Conservation (phyloP, 768 basidiomycete species). For the Leccinum arenicola region DNA sequence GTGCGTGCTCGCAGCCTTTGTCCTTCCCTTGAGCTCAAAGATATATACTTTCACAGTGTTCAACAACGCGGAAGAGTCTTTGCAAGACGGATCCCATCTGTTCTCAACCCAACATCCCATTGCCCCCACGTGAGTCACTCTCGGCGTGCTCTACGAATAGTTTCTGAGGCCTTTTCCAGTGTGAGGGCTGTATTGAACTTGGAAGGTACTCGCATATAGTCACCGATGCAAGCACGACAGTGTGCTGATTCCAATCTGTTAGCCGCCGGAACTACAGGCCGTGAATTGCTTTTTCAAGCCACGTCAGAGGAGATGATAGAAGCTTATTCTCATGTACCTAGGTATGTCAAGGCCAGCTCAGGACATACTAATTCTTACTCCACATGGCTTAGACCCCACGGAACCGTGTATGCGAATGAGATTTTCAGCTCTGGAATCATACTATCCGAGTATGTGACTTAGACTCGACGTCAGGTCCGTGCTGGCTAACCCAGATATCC, state of each 20-base stretch:
- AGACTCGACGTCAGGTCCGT: not conserved
- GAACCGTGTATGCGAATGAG: slow-evolving; percentile 87
- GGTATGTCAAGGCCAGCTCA: slow-evolving; percentile 60
- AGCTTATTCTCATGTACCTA: slow-evolving; percentile 82
- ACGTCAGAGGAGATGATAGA: slow-evolving; percentile 94
- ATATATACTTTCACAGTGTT: slow-evolving; percentile 56
- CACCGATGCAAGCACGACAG: not conserved
- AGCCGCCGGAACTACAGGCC: slow-evolving; percentile 87
- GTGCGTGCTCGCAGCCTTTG: slow-evolving; percentile 43
- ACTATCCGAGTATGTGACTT: slow-evolving; percentile 72
- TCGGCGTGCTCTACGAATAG: not conserved
- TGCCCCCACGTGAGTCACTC: slow-evolving; percentile 56
- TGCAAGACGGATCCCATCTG: slow-evolving; percentile 93
- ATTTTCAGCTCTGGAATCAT: slow-evolving; percentile 90
- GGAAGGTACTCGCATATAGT: slow-evolving; percentile 53
- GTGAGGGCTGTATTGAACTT: slow-evolving; percentile 64
- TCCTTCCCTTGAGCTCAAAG: not conserved
- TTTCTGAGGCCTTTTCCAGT: slow-evolving; percentile 35
- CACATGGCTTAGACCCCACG: slow-evolving; percentile 61
- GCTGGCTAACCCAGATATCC: slow-evolving; percentile 5
- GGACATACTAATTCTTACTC: slow-evolving; percentile 33
- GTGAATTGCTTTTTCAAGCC: slow-evolving; percentile 92
- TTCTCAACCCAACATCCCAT: slow-evolving; percentile 87
- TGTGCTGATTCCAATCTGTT: slow-evolving; percentile 4
- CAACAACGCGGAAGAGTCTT: slow-evolving; percentile 91